Percentiles rank a stretch among this genome's conserved stretches.
These are phyloP conservation scores for Ensete ventricosum DNA, from an alignment of 176 grass and related monocot species.

Conservation along the genomic window DNA sequence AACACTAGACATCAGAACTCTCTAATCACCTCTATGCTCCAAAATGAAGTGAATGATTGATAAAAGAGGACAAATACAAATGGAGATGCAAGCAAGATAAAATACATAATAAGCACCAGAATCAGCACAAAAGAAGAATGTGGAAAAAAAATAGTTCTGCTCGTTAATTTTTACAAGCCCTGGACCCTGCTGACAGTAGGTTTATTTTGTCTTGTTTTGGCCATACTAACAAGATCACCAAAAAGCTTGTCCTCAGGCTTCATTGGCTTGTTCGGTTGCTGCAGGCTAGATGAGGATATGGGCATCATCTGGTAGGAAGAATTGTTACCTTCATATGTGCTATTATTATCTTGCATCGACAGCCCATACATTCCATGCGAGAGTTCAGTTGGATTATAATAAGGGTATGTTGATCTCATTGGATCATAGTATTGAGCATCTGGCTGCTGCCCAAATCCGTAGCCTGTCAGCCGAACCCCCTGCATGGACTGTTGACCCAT, in stretches of 20 bases:
- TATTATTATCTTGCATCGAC: slow-evolving; percentile 33
- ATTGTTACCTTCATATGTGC: slow-evolving; percentile 2
- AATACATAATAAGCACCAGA: too few relatives aligned
- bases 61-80: too few relatives aligned
- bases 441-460: slow-evolving; percentile 35
- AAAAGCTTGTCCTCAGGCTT: slow-evolving; percentile 64
- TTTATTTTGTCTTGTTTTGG: slow-evolving; percentile 74
- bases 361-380: slow-evolving; percentile 52
- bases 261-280: slow-evolving; percentile 38
- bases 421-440: slow-evolving; percentile 35
- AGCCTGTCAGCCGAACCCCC: slow-evolving; percentile 32
- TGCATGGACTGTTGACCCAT: slow-evolving; percentile 43
- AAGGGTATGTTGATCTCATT: slow-evolving; percentile 29
- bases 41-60: too few relatives aligned
- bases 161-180: neutral
- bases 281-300: slow-evolving; percentile 20
- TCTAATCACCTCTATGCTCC: too few relatives aligned
- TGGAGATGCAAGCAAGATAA: too few relatives aligned
- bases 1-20: too few relatives aligned
- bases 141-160: too few relatives aligned
- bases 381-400: slow-evolving; percentile 48
- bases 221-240: slow-evolving; percentile 75
- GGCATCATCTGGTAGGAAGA: slow-evolving; percentile 19
- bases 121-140: too few relatives aligned
- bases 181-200: slow-evolving; percentile 10